Evolutionary conservation across 1,284 basidiomycete species (phyloP).

Genomic region (Chalciporus sp.): DNA sequence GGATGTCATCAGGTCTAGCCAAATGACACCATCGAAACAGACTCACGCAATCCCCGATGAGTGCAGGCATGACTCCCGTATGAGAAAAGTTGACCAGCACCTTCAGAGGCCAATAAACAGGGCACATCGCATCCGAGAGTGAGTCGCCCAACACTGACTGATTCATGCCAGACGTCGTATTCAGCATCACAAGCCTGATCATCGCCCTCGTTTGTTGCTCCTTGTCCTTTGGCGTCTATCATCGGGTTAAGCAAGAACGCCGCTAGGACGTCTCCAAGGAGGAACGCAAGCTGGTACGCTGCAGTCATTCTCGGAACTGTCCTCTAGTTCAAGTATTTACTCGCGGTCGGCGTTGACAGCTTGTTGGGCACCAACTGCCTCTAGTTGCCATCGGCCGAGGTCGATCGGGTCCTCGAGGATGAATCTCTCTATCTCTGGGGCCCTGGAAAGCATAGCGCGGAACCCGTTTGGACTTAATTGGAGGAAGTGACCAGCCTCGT

Average conservation of each 20-base stretch:
- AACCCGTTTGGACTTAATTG: conserved; percentile 28
- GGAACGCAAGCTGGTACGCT: conserved; percentile 30
- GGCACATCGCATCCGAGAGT: conserved; percentile 31
- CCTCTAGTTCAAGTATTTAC: conserved; percentile 9
- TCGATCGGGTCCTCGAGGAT: no score
- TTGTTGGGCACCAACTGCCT: conserved; percentile 13
- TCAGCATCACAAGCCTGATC: no score
- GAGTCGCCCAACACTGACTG: conserved; percentile 32
- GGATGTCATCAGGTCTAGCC: not conserved
- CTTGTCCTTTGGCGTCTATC: no score
- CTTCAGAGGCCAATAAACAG: conserved; percentile 24
- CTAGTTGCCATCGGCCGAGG: conserved; percentile 26
- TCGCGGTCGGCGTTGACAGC: conserved; percentile 21
- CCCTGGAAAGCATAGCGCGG: no score
- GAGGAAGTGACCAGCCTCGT: conserved; percentile 27
- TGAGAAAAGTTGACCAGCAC: conserved; percentile 25
- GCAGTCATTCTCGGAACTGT: conserved; percentile 18
- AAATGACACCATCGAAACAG: not conserved
- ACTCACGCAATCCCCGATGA: conserved; percentile 33
- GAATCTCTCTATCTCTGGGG: no score
- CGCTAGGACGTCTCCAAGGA: no score
- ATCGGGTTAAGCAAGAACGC: no score
- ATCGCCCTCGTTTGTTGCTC: no score
- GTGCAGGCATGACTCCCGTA: conserved; percentile 28
- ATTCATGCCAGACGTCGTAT: no score